Percentiles rank a stretch among this genome's conserved stretches.
These are phyloP conservation scores for Simplicillium sp. DNA, from an alignment of 2,329 filamentous ascomycete species.

Conservation along the genomic window DNA sequence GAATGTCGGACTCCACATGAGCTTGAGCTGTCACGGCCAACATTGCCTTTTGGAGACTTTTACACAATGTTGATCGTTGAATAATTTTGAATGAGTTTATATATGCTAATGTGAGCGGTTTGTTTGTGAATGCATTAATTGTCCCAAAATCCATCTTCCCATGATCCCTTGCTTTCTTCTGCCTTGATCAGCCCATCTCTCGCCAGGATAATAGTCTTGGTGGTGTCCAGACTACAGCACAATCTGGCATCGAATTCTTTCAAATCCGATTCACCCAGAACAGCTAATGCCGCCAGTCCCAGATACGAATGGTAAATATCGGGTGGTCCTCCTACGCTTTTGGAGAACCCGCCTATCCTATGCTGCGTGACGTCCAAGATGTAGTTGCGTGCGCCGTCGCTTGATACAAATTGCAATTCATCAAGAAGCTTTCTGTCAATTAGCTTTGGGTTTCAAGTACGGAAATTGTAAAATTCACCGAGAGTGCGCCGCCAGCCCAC, in stretches of 20 bases:
- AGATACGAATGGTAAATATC: conserved; percentile 86
- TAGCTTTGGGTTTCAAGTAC: neutral
- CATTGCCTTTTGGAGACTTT: neutral
- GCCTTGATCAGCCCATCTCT: conserved; percentile 25
- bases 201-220: conserved; percentile 37
- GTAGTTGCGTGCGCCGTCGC: conserved; percentile 58
- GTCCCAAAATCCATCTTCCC: conserved; percentile 17
- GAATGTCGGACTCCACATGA: neutral
- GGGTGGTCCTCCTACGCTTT: conserved; percentile 56
- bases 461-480: conserved; percentile 30
- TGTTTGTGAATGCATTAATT: too few species aligned
- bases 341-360: conserved; percentile 73
- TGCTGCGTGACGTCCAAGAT: conserved; percentile 83
- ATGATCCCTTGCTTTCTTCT: neutral
- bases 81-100: neutral
- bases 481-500: conserved; percentile 68
- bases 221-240: conserved; percentile 59
- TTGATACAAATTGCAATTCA: conserved; percentile 47
- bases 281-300: conserved; percentile 69
- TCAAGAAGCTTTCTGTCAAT: conserved; percentile 41
- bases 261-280: conserved; percentile 61
- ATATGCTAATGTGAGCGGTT: too few species aligned
- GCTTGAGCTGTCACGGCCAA: neutral
- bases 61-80: neutral
- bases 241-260: conserved; percentile 65